Evolutionary conservation across 306 rosid genomes (phyloP).

Genomic region (Lotus japonicus): DNA sequence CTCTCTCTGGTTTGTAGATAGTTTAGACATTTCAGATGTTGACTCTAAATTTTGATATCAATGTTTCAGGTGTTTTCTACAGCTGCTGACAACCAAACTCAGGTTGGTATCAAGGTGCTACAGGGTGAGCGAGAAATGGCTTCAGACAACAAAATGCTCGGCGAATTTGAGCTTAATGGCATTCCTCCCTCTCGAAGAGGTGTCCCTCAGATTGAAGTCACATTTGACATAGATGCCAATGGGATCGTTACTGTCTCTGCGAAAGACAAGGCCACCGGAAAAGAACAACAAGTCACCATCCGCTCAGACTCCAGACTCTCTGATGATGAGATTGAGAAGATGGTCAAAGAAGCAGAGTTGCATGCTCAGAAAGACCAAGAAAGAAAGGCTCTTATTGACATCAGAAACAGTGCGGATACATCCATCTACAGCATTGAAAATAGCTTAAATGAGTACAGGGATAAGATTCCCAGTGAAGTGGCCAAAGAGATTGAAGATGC

Average conservation of each 20-base stretch:
- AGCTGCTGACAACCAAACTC: slow-evolving; percentile 85
- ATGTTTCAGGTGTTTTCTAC: slow-evolving; percentile 67
- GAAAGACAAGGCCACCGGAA: slow-evolving; percentile 78
- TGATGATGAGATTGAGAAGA: slow-evolving; percentile 71
- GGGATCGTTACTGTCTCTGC: slow-evolving; percentile 88
- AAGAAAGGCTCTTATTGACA: slow-evolving; percentile 66
- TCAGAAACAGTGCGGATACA: slow-evolving; percentile 76
- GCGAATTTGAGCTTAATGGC: slow-evolving; percentile 75
- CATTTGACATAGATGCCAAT: slow-evolving; percentile 85
- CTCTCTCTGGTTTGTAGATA: not conserved
- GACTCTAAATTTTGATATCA: not conserved
- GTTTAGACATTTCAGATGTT: not conserved
- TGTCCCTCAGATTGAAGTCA: slow-evolving; percentile 77
- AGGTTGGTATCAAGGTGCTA: slow-evolving; percentile 81
- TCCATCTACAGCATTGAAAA: slow-evolving; percentile 76
- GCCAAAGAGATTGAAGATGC: slow-evolving; percentile 74
- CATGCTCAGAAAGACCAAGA: slow-evolving; percentile 86
- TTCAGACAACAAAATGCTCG: slow-evolving; percentile 62
- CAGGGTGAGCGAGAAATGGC: slow-evolving; percentile 96
- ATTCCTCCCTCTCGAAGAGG: slow-evolving; percentile 85
- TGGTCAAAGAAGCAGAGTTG: slow-evolving; percentile 83
- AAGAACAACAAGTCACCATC: slow-evolving; percentile 83
- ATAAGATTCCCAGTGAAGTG: slow-evolving; percentile 69
- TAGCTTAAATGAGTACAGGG: slow-evolving; percentile 68
- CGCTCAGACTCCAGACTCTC: slow-evolving; percentile 73